These are phyloP conservation scores for Pythium rhizo-oryzae DNA, from an alignment of 352 stramenopile species.

Conservation along the genomic window DNA sequence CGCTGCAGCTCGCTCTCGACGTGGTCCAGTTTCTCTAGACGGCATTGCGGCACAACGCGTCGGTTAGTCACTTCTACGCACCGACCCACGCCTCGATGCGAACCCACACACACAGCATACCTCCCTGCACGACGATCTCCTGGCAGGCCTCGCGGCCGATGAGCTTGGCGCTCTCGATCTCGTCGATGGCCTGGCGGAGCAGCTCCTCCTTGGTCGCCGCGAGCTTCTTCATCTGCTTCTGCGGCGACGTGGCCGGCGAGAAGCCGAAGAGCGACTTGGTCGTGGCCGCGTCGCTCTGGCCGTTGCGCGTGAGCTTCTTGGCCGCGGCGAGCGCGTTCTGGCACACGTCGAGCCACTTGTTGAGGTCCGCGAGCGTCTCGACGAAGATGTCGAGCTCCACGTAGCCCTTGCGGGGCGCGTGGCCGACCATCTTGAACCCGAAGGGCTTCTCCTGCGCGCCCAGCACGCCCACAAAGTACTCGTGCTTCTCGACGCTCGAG, in stretches of 20 bases:
- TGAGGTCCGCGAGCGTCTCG: slow-evolving; percentile 57
- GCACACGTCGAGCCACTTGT: slow-evolving; percentile 82
- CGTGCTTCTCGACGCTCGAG: slow-evolving; percentile 75
- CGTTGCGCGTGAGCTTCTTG: slow-evolving; percentile 47
- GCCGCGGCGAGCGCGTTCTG: slow-evolving; percentile 66
- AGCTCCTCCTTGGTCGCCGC: slow-evolving; percentile 60
- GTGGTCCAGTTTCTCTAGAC: slow-evolving; percentile 67
- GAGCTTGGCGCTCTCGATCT: slow-evolving; percentile 73
- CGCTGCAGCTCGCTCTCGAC: slow-evolving; percentile 63
- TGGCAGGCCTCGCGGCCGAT: slow-evolving; percentile 68
- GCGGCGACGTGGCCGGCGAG: slow-evolving; percentile 38
- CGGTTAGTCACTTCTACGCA: background rate
- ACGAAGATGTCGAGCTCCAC: slow-evolving; percentile 84
- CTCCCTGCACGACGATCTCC: slow-evolving; percentile 73
- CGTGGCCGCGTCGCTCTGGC: slow-evolving; percentile 30
- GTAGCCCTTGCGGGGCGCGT: slow-evolving; percentile 75
- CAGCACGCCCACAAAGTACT: slow-evolving; percentile 74
- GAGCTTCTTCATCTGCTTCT: slow-evolving; percentile 75
- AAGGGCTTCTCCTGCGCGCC: slow-evolving; percentile 74
- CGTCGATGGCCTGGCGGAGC: slow-evolving; percentile 69
- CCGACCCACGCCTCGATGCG: no score
- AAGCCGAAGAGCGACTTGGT: slow-evolving; percentile 68
- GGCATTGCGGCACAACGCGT: no score
- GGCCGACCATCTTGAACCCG: slow-evolving; percentile 85
- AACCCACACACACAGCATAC: slow-evolving; percentile 25